Conservation (phyloP, 179 eudicot species). For the Corrigiola litoralis region DNA sequence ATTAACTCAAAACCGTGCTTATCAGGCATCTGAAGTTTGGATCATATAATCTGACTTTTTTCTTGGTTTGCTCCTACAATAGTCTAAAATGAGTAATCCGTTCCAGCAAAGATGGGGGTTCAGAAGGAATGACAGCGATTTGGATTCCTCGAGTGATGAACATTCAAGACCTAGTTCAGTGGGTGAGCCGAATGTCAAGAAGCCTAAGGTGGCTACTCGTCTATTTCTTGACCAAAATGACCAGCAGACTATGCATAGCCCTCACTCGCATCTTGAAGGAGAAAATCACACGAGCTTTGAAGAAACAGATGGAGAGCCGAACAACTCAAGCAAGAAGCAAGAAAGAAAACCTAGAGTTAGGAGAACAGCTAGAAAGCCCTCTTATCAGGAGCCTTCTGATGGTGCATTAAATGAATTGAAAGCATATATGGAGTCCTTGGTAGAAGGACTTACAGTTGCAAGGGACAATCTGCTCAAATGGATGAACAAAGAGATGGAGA, state of each 20-base stretch:
- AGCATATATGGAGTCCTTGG: constrained; percentile 32
- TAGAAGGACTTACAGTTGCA: constrained; percentile 40
- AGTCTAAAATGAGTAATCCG: constrained; percentile 40
- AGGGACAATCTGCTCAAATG: constrained; percentile 41
- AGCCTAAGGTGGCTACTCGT: constrained; percentile 25
- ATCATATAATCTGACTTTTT: not conserved
- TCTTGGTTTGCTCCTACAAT: not conserved
- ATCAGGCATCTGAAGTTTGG: constrained; percentile 1
- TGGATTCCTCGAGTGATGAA: constrained; percentile 51
- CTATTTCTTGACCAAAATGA: constrained; percentile 25
- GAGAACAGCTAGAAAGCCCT: constrained; percentile 16
- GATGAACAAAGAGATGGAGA: constrained; percentile 44
- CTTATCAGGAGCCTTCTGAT: constrained; percentile 11
- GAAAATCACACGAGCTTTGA: constrained; percentile 13
- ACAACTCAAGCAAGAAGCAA: not conserved
- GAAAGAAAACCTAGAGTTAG: constrained; percentile 13
- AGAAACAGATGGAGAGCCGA: constrained; percentile 12
- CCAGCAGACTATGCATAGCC: constrained; percentile 18
- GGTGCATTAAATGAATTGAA: constrained; percentile 32
- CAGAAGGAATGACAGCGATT: constrained; percentile 42
- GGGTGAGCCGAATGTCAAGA: constrained; percentile 30
- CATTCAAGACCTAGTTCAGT: constrained; percentile 33
- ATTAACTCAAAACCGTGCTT: not conserved
- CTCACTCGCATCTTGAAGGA: constrained; percentile 12
- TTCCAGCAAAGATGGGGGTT: constrained; percentile 68